Conservation (phyloP, 305 asterid genomes). For the Euphrasia arctica region DNA sequence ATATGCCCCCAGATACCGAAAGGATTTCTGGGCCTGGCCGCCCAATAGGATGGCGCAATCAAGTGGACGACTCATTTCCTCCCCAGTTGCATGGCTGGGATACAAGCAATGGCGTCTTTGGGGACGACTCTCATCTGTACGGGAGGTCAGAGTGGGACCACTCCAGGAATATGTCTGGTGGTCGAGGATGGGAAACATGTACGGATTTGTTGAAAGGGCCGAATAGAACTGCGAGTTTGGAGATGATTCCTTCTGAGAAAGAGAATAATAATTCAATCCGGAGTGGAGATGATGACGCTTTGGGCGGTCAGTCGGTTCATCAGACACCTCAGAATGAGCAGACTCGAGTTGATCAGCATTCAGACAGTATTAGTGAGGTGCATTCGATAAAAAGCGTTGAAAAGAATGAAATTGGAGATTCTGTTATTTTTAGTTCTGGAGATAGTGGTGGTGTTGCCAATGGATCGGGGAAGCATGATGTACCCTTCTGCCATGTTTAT, state of each 20-base stretch:
- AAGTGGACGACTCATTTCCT: constrained; percentile 59
- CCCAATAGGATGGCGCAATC: constrained; percentile 85
- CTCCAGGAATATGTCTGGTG: constrained; percentile 43
- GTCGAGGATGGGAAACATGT: constrained; percentile 61
- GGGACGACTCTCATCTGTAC: constrained; percentile 67
- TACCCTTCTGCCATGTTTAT: constrained; percentile 44
- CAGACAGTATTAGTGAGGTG: constrained; percentile 40
- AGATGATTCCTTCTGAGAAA: constrained; percentile 51
- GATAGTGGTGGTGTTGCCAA: constrained; percentile 33
- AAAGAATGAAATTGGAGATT: constrained; percentile 42
- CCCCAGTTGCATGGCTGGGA: constrained; percentile 80
- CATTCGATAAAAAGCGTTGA: constrained; percentile 38
- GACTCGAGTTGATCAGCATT: constrained; percentile 43
- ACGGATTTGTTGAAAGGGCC: constrained; percentile 70
- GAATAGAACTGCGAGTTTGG: constrained; percentile 55
- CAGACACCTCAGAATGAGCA: constrained; percentile 50
- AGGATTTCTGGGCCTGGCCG: constrained; percentile 75
- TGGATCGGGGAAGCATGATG: constrained; percentile 42
- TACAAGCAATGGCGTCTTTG: constrained; percentile 56
- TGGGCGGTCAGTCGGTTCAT: constrained; percentile 44
- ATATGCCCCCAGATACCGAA: constrained; percentile 67
- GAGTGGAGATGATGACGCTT: constrained; percentile 46
- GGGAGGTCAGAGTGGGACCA: constrained; percentile 92
- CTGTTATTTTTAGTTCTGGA: constrained; percentile 27
- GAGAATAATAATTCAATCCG: constrained; percentile 44